A percentile compares a stretch with the other conserved stretches of the same genome.
Evolutionary conservation across 495 filamentous ascomycete genomes (phyloP).

Genomic region (Penicillium macrosclerotiorum): DNA sequence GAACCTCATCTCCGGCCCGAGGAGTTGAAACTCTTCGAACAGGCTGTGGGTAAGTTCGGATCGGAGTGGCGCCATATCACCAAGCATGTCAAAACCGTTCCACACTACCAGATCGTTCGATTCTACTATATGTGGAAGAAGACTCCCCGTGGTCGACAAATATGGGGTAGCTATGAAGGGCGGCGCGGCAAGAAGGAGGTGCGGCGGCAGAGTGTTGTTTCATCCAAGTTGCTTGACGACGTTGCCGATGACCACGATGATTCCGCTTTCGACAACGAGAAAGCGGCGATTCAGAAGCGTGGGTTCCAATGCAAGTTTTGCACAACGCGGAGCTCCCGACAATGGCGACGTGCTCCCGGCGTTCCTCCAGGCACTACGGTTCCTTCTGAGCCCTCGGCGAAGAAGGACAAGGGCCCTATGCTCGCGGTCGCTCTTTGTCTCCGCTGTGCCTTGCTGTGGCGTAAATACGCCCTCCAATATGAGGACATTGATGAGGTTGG

Average conservation of each 20-base stretch:
- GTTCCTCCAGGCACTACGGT: slow-evolving; percentile 68
- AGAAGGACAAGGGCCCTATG: slow-evolving; percentile 71
- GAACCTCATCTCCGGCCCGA: slow-evolving; percentile 78
- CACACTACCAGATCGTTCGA: slow-evolving; percentile 74
- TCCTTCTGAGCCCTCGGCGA: slow-evolving; percentile 61
- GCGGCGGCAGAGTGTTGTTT: slow-evolving; percentile 54
- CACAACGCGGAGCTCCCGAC: slow-evolving; percentile 68
- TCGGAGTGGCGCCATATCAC: slow-evolving; percentile 84
- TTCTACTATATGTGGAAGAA: slow-evolving; percentile 99
- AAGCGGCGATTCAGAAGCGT: slow-evolving; percentile 73
- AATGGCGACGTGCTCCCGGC: slow-evolving; percentile 89
- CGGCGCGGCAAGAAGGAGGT: slow-evolving; percentile 86
- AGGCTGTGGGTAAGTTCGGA: slow-evolving; percentile 85
- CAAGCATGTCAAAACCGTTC: slow-evolving; percentile 73
- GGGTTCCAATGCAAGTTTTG: slow-evolving; percentile 97
- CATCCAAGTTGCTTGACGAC: slow-evolving; percentile 74
- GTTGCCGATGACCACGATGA: slow-evolving; percentile 92
- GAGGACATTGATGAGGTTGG: slow-evolving; percentile 91
- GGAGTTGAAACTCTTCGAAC: slow-evolving; percentile 87
- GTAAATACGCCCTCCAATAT: slow-evolving; percentile 92
- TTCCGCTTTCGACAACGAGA: slow-evolving; percentile 91
- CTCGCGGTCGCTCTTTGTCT: slow-evolving; percentile 83
- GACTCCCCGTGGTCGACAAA: slow-evolving; percentile 73
- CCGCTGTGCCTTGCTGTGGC: slow-evolving; percentile 88
- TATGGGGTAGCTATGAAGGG: slow-evolving; percentile 87